Percentiles rank a stretch among this genome's conserved stretches.
phyloP scores from a whole-genome alignment of 257 asterid genomes.

The Solanum sejunctum region DNA sequence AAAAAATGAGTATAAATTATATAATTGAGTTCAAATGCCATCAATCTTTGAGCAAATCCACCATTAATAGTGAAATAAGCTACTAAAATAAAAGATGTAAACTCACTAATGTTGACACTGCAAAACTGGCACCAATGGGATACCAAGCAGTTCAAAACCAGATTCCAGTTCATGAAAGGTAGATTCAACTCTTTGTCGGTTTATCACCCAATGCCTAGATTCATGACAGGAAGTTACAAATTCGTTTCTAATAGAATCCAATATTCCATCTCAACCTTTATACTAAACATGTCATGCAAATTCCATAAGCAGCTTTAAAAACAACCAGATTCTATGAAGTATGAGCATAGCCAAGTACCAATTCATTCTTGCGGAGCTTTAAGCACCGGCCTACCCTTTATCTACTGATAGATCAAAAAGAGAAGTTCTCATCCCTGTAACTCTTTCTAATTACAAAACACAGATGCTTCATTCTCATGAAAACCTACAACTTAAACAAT shows the following conservation, averaged over 20 bases:
- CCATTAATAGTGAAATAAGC: background rate
- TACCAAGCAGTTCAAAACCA: background rate
- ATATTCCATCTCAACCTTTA: background rate
- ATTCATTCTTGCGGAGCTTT: background rate
- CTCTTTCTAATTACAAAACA: background rate
- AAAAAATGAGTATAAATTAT: background rate
- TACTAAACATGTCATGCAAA: background rate
- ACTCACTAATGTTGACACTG: background rate
- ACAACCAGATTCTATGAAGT: background rate
- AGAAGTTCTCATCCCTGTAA: background rate
- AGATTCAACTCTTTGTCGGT: background rate
- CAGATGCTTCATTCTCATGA: background rate
- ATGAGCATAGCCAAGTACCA: background rate
- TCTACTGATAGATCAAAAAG: background rate
- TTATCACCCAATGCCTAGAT: background rate
- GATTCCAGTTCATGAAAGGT: background rate
- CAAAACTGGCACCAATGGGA: background rate
- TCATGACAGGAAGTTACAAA: background rate
- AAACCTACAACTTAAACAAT: background rate
- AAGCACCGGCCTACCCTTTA: background rate
- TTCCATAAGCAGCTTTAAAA: background rate
- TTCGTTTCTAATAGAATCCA: background rate
- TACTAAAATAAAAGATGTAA: background rate
- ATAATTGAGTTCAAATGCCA: background rate
- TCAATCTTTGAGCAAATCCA: background rate